Evolutionary conservation across 78 protist genomes (phyloP).

Genomic region (Anaeramoeba ignava): DNA sequence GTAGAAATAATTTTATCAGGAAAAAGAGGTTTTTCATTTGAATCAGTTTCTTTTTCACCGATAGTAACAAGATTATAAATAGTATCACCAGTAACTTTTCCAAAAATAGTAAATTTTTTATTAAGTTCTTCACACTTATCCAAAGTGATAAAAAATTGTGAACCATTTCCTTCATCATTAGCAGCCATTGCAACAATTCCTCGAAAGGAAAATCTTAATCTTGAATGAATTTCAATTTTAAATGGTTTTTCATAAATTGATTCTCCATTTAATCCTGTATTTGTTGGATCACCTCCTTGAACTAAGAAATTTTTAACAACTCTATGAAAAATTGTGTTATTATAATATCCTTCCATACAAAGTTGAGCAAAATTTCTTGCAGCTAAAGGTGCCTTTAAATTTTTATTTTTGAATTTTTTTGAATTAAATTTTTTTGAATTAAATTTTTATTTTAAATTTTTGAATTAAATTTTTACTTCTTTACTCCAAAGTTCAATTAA

Average conservation of each 20-base stretch:
- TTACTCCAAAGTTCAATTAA: slow-evolving; percentile 82
- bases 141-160: slow-evolving; percentile 84
- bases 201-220: slow-evolving; percentile 41
- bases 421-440: slow-evolving; percentile 1
- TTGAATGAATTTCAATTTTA: slow-evolving; percentile 67
- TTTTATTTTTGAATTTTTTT: no score
- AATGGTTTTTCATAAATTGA: slow-evolving; percentile 51
- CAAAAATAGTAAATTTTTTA: slow-evolving; percentile 78
- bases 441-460: slow-evolving; percentile 76
- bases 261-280: slow-evolving; percentile 75
- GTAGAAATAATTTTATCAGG: slow-evolving; percentile 41
- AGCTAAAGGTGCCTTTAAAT: slow-evolving; percentile 1
- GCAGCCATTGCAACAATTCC: slow-evolving; percentile 56
- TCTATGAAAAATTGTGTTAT: slow-evolving; percentile 67
- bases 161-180: slow-evolving; percentile 29
- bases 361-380: neutral
- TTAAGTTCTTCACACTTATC: slow-evolving; percentile 50
- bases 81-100: slow-evolving; percentile 62
- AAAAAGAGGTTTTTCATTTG: slow-evolving; percentile 54
- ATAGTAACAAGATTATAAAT: slow-evolving; percentile 47
- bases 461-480: slow-evolving; percentile 58
- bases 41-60: slow-evolving; percentile 52
- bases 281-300: slow-evolving; percentile 88
- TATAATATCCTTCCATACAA: slow-evolving; percentile 60
- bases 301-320: slow-evolving; percentile 59